Base-by-base conservation (phyloP, 1,284 basidiomycete genomes). In the Meira nashicola region DNA sequence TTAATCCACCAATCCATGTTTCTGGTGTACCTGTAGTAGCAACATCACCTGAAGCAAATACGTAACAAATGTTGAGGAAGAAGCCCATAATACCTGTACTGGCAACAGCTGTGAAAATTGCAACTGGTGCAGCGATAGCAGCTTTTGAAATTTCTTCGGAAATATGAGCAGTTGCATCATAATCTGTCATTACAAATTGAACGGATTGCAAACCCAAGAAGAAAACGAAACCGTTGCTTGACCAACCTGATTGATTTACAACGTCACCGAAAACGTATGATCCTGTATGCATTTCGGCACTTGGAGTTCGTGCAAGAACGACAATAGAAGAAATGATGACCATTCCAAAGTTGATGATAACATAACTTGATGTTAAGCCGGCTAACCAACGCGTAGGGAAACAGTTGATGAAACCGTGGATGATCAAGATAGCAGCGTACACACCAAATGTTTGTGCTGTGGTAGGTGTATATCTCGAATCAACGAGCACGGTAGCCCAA, bases 131-230 rank as follows among this genome's bases (percentile, higher is more conserved):
- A 57, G 90, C 88, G 69, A 91, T 89, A 2, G 91, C 89, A 9
- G 92, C 92, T 53, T 89, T 84, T 71, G 85, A 86, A 39, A 95
- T 89, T 80, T 95, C 92, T 75, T 95, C 92, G 5, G 88, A 89
- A 64, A 95, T 94, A 78, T 95, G 92, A 1, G 90, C 90, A 5
- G 82, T 80, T 1, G 80, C 81, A 59, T 81, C 81, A 67, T 82
- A 81, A 60, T 81, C 81, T 15, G 79, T 80, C 72, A 76, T 77
- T 59, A 76, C 75, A 58, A 73, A 94, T 79, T 94, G 89, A 10
- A 95, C 92, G 63, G 88, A 89, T 57, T 93, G 81, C 57, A 95
- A 80, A 28, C 92, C 92, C 64, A 95, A 87, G 54, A 93, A 80
- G 81, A 94, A 93, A 1, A 90, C 86, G 54, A 94, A 80, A 0